Evolutionary conservation across 2,329 filamentous ascomycete genomes (phyloP), one percentile per base, ranked within the genome.

Genomic region (Fusarium scirpi): DNA sequence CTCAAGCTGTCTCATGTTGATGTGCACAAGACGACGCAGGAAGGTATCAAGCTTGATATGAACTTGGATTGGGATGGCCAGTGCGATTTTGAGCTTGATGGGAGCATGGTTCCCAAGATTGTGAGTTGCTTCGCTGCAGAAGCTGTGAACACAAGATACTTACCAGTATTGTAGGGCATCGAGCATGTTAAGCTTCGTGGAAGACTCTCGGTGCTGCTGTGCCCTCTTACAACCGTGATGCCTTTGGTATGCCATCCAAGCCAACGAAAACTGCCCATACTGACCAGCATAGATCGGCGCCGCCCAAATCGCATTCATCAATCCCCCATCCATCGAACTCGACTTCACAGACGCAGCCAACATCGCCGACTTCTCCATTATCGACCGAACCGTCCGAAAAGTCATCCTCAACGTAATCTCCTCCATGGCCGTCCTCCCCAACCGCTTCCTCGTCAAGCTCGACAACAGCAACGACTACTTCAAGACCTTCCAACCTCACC

Each of bases 11-110:
- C 71, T 2, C 52, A 68, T 25, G 73, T 75, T 3, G 73, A 75
- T n/a, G 73, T 75, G 10, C 71, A 75, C 60, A 73, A 47, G 46
- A 75, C 73, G 5, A 67, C 69, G 9, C 22, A 30, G 4, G 49
- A 73, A 51, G 73, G 73, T 15, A 75, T 75, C 59, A 75, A 75
- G 40, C 71, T 75, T 44, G 73, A 75, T 43, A 72, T 75, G 71
- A 65, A 75, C 49, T n/a, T 75, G 30, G 45, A 67, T 11, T 75
- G 73, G 73, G 59, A 74, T 34, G 73, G 73, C 8, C 2, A 52
- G 25, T 75, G 73, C 7, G 73, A 75, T 46, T 71, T 75, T 4
- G 73, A 75, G 53, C 73, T 75, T 22, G 71, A 75, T n/a, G 73
- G 60, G 18, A 62, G 51, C 1, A 74, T 75, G 71, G 73, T 73